A percentile compares a stretch with the other conserved stretches of the same genome.
These are phyloP conservation scores for Erysimum pusillum DNA, from an alignment of 441 rosid genomes.

Conservation along the genomic window DNA sequence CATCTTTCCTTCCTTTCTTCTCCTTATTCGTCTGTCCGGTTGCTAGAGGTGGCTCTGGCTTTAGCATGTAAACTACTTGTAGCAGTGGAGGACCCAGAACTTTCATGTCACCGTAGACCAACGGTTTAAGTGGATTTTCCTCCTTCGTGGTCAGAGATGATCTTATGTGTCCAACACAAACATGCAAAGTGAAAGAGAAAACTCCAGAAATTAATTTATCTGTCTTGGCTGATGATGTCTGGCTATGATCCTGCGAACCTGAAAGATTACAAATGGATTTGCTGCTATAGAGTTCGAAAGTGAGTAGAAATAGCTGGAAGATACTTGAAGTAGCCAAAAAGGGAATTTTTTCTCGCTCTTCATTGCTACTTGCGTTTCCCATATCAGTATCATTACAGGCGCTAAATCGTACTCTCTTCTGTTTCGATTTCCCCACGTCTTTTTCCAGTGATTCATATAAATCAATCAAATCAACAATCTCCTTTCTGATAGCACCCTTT, in stretches of 20 bases:
- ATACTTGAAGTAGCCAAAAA: conserved; percentile 80
- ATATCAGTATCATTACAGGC: conserved; percentile 47
- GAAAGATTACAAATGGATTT: conserved; percentile 47
- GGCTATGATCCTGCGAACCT: conserved; percentile 62
- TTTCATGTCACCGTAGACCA: conserved; percentile 70
- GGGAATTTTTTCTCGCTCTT: conserved; percentile 55
- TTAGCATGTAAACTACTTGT: conserved; percentile 66
- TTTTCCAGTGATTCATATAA: conserved; percentile 61
- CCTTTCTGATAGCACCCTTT: conserved; percentile 66
- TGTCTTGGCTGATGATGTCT: conserved; percentile 55
- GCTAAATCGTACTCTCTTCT: conserved; percentile 55
- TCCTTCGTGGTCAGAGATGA: conserved; percentile 55
- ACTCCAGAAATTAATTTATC: conserved; percentile 50
- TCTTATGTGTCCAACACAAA: conserved; percentile 64
- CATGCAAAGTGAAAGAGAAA: conserved; percentile 63
- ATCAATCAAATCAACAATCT: conserved; percentile 62
- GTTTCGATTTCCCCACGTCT: conserved; percentile 52
- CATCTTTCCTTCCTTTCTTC: conserved; percentile 49
- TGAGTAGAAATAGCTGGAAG: conserved; percentile 60
- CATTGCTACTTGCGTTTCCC: conserved; percentile 48
- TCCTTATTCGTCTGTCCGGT: conserved; percentile 52
- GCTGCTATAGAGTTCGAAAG: conserved; percentile 45
- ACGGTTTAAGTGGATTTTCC: conserved; percentile 64
- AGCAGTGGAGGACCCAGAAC: conserved; percentile 67
- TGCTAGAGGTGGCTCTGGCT: conserved; percentile 46